Evolutionary conservation across 345 rosid species (phyloP), one percentile per base, ranked within the genome.

Genomic region (Arabidopsis suecica): DNA sequence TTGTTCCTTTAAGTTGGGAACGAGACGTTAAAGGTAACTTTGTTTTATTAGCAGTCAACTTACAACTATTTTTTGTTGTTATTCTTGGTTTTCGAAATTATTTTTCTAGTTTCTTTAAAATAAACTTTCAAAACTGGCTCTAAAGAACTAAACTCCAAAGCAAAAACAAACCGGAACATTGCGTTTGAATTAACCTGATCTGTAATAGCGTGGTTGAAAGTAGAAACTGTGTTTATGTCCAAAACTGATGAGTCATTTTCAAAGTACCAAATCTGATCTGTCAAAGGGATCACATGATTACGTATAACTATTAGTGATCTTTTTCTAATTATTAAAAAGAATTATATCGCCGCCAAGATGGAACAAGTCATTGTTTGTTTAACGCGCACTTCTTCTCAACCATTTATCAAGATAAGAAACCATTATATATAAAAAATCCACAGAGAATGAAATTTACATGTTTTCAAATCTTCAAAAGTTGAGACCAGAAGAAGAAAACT

Each of bases 281-380:
- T 64, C 56, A 47, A 25, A 42, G 28, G 16, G 22, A n/a, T 9
- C 10, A 64, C 34, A 42, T 42, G 53, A 42, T 62, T 62, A 1
- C 38, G 13, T 64, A 16, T 16, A 64, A 42, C n/a, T 14, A 2
- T 5, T 1, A 9, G 5, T 2, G 25, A 64, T 45, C 4, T 28
- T 14, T 23, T 23, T 23, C 9, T 41, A n/a, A 34, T 16, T n/a
- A 16, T 3, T 16, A 37, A 18, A 20, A 38, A 20, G 0, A 40
- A 37, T 18, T 44, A 53, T 54, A 37, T 54, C 56, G 74, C 66
- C 74, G 47, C 25, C 57, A 58, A 9, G 4, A 18, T 16, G 2
- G 74, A 69, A 18, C 6, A 11, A 20, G 6, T 33, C 45, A 71
- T 36, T 7, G 23, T 38, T 48, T 71, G 8, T 38, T 60, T 37